phyloP scores from a whole-genome alignment of 225 moss, liverwort and hornwort genomes.

The Neckera pumila region DNA sequence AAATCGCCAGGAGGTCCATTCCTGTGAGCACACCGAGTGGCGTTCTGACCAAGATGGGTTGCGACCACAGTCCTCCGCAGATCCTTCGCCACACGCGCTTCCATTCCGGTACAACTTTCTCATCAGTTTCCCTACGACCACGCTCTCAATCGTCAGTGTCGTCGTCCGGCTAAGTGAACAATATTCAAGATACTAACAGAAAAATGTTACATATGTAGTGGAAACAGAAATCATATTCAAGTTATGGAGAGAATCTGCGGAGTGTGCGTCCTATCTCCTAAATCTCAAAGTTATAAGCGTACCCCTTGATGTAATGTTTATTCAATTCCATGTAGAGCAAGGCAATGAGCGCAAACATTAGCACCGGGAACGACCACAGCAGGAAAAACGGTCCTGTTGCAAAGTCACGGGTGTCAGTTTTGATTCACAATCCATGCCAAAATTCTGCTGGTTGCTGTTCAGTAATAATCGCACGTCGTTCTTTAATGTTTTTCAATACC shows the following conservation, averaged over 20 bases:
- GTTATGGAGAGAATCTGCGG: neutral
- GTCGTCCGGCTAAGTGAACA: neutral
- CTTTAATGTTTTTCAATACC: neutral
- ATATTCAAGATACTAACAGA: neutral
- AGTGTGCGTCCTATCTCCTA: neutral
- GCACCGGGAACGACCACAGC: slow-evolving; percentile 44
- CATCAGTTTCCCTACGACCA: slow-evolving; percentile 1
- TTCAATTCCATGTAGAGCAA: slow-evolving; percentile 41
- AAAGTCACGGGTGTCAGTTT: neutral
- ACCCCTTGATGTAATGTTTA: slow-evolving; percentile 10
- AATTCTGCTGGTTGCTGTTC: neutral
- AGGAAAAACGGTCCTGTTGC: slow-evolving; percentile 25
- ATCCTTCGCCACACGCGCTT: slow-evolving; percentile 9
- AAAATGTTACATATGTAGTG: neutral
- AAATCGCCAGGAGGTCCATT: slow-evolving; percentile 23
- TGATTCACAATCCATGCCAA: neutral
- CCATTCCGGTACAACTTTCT: slow-evolving; percentile 19
- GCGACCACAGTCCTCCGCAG: slow-evolving; percentile 15
- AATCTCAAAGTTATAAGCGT: neutral
- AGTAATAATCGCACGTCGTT: neutral
- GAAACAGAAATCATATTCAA: neutral
- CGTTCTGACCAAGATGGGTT: slow-evolving; percentile 26
- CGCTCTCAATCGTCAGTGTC: neutral
- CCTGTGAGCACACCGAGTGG: slow-evolving; percentile 38
- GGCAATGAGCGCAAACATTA: slow-evolving; percentile 31